Base-by-base conservation (phyloP, 441 rosid species). In the Gossypium gossypioides region DNA sequence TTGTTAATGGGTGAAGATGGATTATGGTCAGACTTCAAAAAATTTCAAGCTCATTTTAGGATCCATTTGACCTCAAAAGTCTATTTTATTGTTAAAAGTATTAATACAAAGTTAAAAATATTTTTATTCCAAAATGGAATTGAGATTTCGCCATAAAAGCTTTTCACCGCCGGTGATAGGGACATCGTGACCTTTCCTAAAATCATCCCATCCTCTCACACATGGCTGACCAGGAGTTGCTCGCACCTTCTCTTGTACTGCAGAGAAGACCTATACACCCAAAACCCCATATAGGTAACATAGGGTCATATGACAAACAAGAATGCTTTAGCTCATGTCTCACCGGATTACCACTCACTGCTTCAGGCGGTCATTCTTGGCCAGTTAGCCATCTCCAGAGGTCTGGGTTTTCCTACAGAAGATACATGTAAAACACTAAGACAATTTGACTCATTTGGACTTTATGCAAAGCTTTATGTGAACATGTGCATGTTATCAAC, bases 301-400 rank as follows among this genome's bases (percentile, higher is more conserved):
- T 15, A 61, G 12, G 37, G 58, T 9, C 4, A 16, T 2, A 27
- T 15, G 57, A 0, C 37, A 61, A 25, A 51, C 15, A 12, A 8
- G 25, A 72, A 27, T 13, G 34, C 34, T 54, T 52, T 19, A 68
- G 60, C 64, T 71, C 6, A 27, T 56, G 15, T 68, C 85, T 85
- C 74, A 94, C 99, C 25, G 90, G 92, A 84, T 89, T 92, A 59
- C 54, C 54, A 69, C 75, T 83, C 69, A 94, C 86, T 19, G 83
- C 79, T 74, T 92, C 93, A 0, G 93, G 97, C 46, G 96, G 90
- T 82, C 34, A 6, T 29, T 29, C 34, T 29, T 29, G 34, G 32
- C 81, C 86, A 25, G 86, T 88, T 73, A 94, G 77, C 99, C 97
- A 94, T 77, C 87, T 94, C 97, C 97, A 92, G 34, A 94, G 90